Conservation (phyloP, 106 monocot genomes). For the Allium fistulosum region DNA sequence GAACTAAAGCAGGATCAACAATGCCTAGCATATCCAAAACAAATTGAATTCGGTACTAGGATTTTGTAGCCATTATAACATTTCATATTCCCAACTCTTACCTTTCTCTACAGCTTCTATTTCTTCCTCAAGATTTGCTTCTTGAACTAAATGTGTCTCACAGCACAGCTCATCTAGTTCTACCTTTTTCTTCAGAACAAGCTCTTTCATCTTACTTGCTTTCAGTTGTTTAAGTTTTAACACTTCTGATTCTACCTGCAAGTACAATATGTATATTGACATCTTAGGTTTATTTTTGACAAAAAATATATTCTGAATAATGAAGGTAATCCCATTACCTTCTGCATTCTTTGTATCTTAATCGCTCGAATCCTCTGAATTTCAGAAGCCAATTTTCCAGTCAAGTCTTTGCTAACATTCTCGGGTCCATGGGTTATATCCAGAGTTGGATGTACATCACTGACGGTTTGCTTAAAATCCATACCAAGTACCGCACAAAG, state of each 20-base stretch:
- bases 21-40: slow-evolving; percentile 15
- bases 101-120: slow-evolving; percentile 38
- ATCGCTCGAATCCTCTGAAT: slow-evolving; percentile 41
- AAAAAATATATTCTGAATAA: no score
- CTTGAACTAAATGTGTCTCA: slow-evolving; percentile 32
- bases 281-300: neutral
- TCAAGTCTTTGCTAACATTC: slow-evolving; percentile 40
- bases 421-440: slow-evolving; percentile 26
- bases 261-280: no score
- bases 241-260: slow-evolving; percentile 52
- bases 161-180: slow-evolving; percentile 45
- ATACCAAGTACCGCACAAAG: slow-evolving; percentile 48
- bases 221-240: slow-evolving; percentile 51
- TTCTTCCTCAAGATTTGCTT: slow-evolving; percentile 13
- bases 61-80: no score
- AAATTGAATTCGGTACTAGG: no score
- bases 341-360: slow-evolving; percentile 66
- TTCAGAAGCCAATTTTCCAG: slow-evolving; percentile 29
- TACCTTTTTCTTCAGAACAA: slow-evolving; percentile 51
- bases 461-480: slow-evolving; percentile 37
- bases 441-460: slow-evolving; percentile 36
- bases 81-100: neutral
- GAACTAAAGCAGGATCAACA: slow-evolving; percentile 35
- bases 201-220: slow-evolving; percentile 61
- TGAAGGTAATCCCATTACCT: slow-evolving; percentile 19